Base-by-base conservation (phyloP, 768 basidiomycete species). In the Hygrocybe coccinea region DNA sequence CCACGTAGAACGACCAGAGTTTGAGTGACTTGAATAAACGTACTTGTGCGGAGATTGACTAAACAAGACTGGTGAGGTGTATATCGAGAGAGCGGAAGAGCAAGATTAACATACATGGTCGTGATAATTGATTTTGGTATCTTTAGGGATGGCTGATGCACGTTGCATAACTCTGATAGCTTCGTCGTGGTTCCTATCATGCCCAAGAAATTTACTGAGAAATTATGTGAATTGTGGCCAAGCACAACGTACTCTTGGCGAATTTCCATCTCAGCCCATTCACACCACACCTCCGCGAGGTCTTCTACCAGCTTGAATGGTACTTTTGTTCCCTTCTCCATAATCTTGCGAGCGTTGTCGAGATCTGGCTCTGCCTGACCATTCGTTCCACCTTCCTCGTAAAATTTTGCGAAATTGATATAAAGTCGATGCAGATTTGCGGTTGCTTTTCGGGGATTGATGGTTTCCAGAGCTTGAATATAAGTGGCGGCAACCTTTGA, bases 251-350 rank as follows among this genome's bases (percentile, higher is more conserved):
- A 95, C 95, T 95, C 95, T 49, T 94, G 87, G 41, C 95, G 84
- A 49, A 98, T 79, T 68, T 99, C 97, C 87, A 98, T 85, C 72
- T 99, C 97, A 6, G 97, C 85, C 95, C 97, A 98, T 72, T 98
- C 97, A 64, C 95, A 97, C 97, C 97, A 99, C 12, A 97, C 82
- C 69, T 98, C 97, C 0, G 97, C 97, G 21, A 99, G 79, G 64
- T 99, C 97, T 67, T 99, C 95, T 9, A 99, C 95, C n/a, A 83
- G 79, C 71, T 87, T 91, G 77, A 94, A 97, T 65, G 88, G 89
- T 39, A 97, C 85, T 62, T 89, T 91, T 3, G 89, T 89, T 4
- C 84, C 95, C 70, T 91, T 95, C 67, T 97, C 94, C 35, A 98
- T 74, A 25, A 98, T 88, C 74, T 95, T 95, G 39, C 95, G 84